Evolutionary conservation across 176 grass and related monocot genomes (phyloP).

Genomic region (Aegilops tauschii): DNA sequence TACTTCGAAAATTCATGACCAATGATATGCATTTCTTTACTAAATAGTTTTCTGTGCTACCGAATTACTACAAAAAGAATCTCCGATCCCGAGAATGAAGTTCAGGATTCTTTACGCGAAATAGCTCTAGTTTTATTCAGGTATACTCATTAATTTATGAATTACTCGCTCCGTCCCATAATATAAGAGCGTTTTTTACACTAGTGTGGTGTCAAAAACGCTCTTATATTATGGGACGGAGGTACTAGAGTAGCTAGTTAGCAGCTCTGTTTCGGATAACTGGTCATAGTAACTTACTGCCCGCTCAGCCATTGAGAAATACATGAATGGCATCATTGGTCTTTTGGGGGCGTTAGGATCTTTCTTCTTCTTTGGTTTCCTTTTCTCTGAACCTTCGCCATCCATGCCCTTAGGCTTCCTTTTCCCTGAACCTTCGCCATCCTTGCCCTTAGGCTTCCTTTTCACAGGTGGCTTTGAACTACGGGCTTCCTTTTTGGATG

Average conservation of each 20-base stretch:
- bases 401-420: constrained; percentile 63
- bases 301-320: constrained; percentile 93
- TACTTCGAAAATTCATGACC: neutral
- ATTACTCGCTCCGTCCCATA: neutral
- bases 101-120: neutral
- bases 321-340: constrained; percentile 92
- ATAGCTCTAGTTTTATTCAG: neutral
- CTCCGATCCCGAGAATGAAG: no score
- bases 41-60: neutral
- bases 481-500: constrained; percentile 71
- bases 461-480: constrained; percentile 68
- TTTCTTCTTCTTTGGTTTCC: constrained; percentile 86
- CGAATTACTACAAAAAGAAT: no score
- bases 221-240: no score
- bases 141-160: neutral
- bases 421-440: constrained; percentile 80
- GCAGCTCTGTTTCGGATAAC: neutral
- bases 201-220: no score
- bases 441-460: constrained; percentile 69
- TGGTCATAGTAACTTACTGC: constrained; percentile 49
- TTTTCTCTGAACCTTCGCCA: constrained; percentile 81
- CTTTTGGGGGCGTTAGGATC: constrained; percentile 98
- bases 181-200: no score
- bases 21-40: neutral
- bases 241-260: neutral